A percentile compares a stretch with the other conserved stretches of the same genome.
Evolutionary conservation across 1,284 basidiomycete genomes (phyloP).

Genomic region (Ceratobasidium sp.): DNA sequence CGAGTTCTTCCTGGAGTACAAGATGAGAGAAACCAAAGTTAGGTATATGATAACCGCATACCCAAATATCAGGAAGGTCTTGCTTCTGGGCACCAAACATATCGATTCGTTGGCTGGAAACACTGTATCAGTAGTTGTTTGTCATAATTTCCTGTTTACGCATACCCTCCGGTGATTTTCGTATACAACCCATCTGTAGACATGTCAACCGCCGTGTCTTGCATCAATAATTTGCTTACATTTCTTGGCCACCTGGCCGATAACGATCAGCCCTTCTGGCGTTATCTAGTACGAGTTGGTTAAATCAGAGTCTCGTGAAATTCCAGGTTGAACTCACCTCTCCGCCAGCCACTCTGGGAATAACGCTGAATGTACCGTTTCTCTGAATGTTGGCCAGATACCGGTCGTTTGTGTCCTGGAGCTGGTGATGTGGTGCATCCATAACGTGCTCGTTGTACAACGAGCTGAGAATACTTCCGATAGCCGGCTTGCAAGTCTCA

Average conservation of each 20-base stretch:
- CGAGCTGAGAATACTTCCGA: constrained; percentile 73
- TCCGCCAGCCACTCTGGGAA: constrained; percentile 73
- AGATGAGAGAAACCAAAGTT: no score
- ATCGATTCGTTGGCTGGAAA: constrained; percentile 68
- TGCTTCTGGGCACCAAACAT: constrained; percentile 77
- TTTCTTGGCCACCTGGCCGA: constrained; percentile 75
- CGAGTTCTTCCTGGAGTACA: constrained; percentile 57
- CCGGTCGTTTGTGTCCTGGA: constrained; percentile 74
- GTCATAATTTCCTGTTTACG: background rate
- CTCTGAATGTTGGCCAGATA: constrained; percentile 70
- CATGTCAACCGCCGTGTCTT: background rate
- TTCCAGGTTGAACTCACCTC: constrained; percentile 52
- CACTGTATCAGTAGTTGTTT: constrained; percentile 10
- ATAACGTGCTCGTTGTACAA: constrained; percentile 75
- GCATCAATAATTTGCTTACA: constrained; percentile 52
- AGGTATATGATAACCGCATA: no score
- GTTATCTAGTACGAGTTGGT: constrained; percentile 55
- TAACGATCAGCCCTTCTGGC: constrained; percentile 70
- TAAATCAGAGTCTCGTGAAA: background rate
- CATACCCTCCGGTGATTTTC: constrained; percentile 63
- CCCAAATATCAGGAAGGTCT: constrained; percentile 79
- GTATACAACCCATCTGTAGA: constrained; percentile 64
- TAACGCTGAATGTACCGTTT: constrained; percentile 75
- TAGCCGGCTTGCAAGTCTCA: constrained; percentile 75
- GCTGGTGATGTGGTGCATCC: constrained; percentile 67